Evolutionary conservation across 768 basidiomycete genomes (phyloP).

Genomic region (Collybiopsis confluens): DNA sequence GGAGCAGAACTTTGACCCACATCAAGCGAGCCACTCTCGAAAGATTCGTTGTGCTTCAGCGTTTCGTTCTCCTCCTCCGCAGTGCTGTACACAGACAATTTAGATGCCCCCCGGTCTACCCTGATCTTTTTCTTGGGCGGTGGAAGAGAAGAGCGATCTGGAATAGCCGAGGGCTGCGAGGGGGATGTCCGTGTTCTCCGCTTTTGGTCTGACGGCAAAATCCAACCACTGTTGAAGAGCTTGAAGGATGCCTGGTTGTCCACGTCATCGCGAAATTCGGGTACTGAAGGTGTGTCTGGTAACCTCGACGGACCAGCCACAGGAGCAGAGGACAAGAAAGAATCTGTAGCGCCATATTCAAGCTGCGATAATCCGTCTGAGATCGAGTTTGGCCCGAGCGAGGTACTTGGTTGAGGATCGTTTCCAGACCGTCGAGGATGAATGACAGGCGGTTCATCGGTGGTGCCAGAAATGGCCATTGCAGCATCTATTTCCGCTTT

Average conservation of each 20-base stretch:
- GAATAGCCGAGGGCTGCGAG: slow-evolving; percentile 19
- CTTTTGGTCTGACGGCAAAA: slow-evolving; percentile 72
- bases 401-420: neutral
- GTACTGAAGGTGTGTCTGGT: slow-evolving; percentile 28
- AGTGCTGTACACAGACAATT: slow-evolving; percentile 44
- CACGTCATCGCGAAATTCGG: slow-evolving; percentile 65
- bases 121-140: slow-evolving; percentile 46
- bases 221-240: slow-evolving; percentile 86
- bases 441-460: slow-evolving; percentile 25
- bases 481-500: slow-evolving; percentile 19
- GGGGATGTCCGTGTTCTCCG: neutral
- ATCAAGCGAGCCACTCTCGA: neutral
- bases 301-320: neutral
- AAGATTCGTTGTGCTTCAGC: slow-evolving; percentile 9
- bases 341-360: no score
- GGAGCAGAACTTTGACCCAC: slow-evolving; percentile 1
- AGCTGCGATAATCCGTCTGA: no score
- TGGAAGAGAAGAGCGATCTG: neutral
- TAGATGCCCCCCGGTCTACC: slow-evolving; percentile 32
- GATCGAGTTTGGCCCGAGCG: no score
- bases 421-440: neutral
- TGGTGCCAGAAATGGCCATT: slow-evolving; percentile 40
- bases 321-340: neutral
- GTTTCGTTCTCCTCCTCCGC: slow-evolving; percentile 43
- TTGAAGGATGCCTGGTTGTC: slow-evolving; percentile 71